Conservation (phyloP, 108 stramenopile species). For the Skeletonema marinoi region DNA sequence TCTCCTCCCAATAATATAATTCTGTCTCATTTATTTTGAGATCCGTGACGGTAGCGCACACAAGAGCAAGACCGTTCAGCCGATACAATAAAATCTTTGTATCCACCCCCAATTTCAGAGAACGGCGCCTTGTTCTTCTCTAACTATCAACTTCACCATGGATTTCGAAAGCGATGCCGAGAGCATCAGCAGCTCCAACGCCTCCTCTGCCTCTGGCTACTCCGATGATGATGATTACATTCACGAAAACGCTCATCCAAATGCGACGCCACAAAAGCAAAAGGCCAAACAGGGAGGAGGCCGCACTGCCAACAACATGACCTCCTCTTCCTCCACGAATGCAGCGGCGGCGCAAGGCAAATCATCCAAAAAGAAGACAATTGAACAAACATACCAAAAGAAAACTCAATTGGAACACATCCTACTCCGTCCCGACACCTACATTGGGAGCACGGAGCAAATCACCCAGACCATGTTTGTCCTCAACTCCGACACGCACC, state of each 20-base stretch:
- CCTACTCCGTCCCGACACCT: constrained; percentile 94
- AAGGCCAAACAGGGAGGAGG: constrained; percentile 9
- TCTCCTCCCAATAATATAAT: no score
- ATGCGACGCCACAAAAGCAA: constrained; percentile 28
- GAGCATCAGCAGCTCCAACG: constrained; percentile 21
- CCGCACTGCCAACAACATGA: not conserved
- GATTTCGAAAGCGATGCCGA: constrained; percentile 44
- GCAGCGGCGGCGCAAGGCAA: not conserved
- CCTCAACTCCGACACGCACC: constrained; percentile 58
- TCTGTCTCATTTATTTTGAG: no score
- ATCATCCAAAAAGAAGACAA: constrained; percentile 41
- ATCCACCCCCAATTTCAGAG: no score
- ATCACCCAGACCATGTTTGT: constrained; percentile 93
- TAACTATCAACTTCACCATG: constrained; percentile 8
- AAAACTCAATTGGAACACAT: constrained; percentile 97
- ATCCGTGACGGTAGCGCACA: no score
- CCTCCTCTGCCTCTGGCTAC: not conserved
- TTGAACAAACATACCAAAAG: constrained; percentile 91
- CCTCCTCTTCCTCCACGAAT: not conserved
- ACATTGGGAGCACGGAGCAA: constrained; percentile 91
- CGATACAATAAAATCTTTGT: no score
- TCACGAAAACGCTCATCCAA: constrained; percentile 57
- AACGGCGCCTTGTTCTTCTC: not conserved
- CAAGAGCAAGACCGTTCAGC: no score
- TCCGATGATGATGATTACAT: constrained; percentile 16